Conservation (phyloP, 345 rosid genomes). For the Arabidopsis thaliana region TAIR10.1 NC_003070.9:2114501-2115000, state of each 20-base stretch:
- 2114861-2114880: background rate
- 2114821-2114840: background rate
- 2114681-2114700: slow-evolving; percentile 23
- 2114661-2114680: background rate
- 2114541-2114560: slow-evolving; percentile 44
- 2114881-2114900: background rate
- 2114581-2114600: slow-evolving; percentile 36
- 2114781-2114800: background rate
- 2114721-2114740: no score
- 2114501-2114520: slow-evolving; percentile 35
- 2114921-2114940: no score
- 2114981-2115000: slow-evolving; percentile 12
- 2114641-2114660: background rate
- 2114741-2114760: background rate
- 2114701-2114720: background rate
- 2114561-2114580: slow-evolving; percentile 34
- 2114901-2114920: background rate
- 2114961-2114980: slow-evolving; percentile 25
- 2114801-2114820: background rate
- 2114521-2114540: slow-evolving; percentile 44
- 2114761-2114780: background rate
- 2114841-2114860: background rate
- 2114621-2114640: slow-evolving; percentile 49
- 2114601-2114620: slow-evolving; percentile 41
- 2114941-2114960: background rate